phyloP scores from a whole-genome alignment of 371 early-diverging fungal species.

The Circinella umbellata region DNA sequence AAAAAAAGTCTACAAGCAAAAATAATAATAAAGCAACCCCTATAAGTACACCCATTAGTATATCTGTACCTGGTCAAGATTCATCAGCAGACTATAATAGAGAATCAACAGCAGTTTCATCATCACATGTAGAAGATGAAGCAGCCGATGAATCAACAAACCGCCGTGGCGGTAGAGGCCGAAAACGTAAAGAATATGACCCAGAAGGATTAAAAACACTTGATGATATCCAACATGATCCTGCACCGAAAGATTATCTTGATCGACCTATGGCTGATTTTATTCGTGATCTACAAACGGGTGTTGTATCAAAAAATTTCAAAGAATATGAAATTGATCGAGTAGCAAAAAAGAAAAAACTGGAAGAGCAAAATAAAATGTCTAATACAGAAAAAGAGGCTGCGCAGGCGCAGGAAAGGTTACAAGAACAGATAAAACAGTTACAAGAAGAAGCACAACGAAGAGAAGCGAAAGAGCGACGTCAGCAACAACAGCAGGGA shows the following conservation, averaged over 20 bases:
- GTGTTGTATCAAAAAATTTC: slow-evolving; percentile 53
- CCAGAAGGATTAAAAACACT: slow-evolving; percentile 33
- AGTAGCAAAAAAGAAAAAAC: slow-evolving; percentile 29
- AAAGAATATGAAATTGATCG: slow-evolving; percentile 46
- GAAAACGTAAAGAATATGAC: background rate
- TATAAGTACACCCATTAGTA: background rate
- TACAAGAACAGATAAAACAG: slow-evolving; percentile 26
- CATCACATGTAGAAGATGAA: background rate
- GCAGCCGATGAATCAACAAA: background rate
- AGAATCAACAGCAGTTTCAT: background rate
- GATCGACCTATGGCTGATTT: slow-evolving; percentile 56
- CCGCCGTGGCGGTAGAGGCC: background rate
- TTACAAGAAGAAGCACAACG: slow-evolving; percentile 24
- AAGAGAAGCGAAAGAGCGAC: slow-evolving; percentile 7
- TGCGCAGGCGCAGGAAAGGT: background rate
- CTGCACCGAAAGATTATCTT: slow-evolving; percentile 32
- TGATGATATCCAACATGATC: slow-evolving; percentile 49
- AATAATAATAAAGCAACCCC: background rate
- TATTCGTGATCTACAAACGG: slow-evolving; percentile 48
- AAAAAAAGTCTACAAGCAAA: background rate
- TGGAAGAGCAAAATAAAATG: slow-evolving; percentile 27
- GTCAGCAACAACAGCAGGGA: slow-evolving; percentile 19
- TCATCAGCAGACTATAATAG: background rate
- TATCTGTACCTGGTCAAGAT: background rate
- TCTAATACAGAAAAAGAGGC: slow-evolving; percentile 14